Conservation (phyloP, 1,284 basidiomycete species). For the Neonothopanus nambi region DNA sequence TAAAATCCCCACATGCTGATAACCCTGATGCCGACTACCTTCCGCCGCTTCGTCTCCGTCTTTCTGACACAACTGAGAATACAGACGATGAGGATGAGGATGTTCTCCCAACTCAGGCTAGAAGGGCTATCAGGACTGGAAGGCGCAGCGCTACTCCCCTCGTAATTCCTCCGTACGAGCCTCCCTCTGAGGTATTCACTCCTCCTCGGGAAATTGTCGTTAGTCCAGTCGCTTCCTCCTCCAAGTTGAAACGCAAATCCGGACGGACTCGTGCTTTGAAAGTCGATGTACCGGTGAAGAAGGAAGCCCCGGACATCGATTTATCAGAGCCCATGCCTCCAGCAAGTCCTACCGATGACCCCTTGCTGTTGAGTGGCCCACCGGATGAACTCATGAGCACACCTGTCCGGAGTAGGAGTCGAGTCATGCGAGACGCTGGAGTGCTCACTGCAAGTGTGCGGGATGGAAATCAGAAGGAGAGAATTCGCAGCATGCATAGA, state of each 20-base stretch:
- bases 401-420: neutral
- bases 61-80: conserved; percentile 2
- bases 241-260: conserved; percentile 10
- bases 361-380: conserved; percentile 57
- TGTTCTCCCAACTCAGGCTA: conserved; percentile 17
- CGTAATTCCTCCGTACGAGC: conserved; percentile 56
- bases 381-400: conserved; percentile 10
- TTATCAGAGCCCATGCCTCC: conserved; percentile 59
- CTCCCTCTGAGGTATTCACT: conserved; percentile 64
- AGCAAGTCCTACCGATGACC: conserved; percentile 72
- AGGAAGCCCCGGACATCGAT: conserved; percentile 58
- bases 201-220: conserved; percentile 63
- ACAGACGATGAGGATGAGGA: conserved; percentile 9
- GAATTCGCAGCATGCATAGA: too few relatives aligned
- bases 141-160: conserved; percentile 44
- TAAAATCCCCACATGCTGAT: conserved; percentile 44
- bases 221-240: conserved; percentile 36
- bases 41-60: conserved; percentile 32
- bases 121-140: conserved; percentile 24
- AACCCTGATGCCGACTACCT: conserved; percentile 56
- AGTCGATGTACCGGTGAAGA: conserved; percentile 43
- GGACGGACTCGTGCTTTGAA: neutral
- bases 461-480: neutral
- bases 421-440: conserved; percentile 6
- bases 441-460: neutral